Evolutionary conservation across 2,329 filamentous ascomycete species (phyloP).

Genomic region (Talaromyces sp.): DNA sequence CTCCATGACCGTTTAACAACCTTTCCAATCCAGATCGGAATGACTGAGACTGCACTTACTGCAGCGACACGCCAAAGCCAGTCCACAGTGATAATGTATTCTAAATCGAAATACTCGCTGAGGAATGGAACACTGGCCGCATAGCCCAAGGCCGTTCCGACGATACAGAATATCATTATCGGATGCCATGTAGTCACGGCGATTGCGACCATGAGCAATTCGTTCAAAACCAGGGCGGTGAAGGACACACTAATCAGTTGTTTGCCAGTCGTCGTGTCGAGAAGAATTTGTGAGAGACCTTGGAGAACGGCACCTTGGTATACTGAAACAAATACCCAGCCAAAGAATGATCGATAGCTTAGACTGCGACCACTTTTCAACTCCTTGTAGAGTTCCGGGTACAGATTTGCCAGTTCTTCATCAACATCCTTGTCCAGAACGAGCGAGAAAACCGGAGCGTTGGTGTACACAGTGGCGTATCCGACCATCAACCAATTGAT

Average conservation of each 20-base stretch:
- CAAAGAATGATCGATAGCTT: slow-evolving; percentile 90
- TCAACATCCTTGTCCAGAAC: slow-evolving; percentile 95
- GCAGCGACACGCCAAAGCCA: slow-evolving; percentile 86
- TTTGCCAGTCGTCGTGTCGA: slow-evolving; percentile 61
- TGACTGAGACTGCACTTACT: slow-evolving; percentile 71
- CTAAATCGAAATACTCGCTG: slow-evolving; percentile 81
- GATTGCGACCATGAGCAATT: slow-evolving; percentile 94
- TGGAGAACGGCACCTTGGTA: slow-evolving; percentile 97
- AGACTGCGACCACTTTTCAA: slow-evolving; percentile 82
- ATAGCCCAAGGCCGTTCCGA: slow-evolving; percentile 79
- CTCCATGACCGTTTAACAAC: slow-evolving; percentile 77
- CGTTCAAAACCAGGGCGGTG: slow-evolving; percentile 86
- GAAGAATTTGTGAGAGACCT: slow-evolving; percentile 83
- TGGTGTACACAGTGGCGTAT: slow-evolving; percentile 94
- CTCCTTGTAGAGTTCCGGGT: slow-evolving; percentile 96
- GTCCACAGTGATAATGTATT: slow-evolving; percentile 69
- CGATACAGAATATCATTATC: slow-evolving; percentile 77
- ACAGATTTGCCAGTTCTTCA: slow-evolving; percentile 86
- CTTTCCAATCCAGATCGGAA: slow-evolving; percentile 85
- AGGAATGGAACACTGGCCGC: slow-evolving; percentile 80
- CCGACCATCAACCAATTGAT: slow-evolving; percentile 96
- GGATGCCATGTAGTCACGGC: slow-evolving; percentile 97
- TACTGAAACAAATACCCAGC: slow-evolving; percentile 90
- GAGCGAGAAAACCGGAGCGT: slow-evolving; percentile 83
- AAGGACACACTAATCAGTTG: slow-evolving; percentile 88